Evolutionary conservation across 202 grass and related monocot genomes (phyloP), one percentile per base, ranked within the genome.

Genomic region (Eragrostis tef): DNA sequence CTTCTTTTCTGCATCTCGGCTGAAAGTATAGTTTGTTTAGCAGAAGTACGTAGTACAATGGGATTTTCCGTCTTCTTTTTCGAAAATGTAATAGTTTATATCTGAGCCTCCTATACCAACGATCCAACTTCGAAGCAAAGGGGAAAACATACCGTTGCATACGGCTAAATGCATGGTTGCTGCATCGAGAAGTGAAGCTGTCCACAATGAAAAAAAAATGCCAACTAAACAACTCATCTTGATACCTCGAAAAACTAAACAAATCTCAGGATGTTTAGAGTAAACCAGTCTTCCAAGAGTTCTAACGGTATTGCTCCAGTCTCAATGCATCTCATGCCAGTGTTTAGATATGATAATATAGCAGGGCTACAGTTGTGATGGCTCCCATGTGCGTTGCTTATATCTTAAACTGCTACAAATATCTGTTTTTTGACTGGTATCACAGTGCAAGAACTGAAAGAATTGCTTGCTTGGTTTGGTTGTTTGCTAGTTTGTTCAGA

Each of bases 281-380:
- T 21, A 56, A 85, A 14, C 10, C 25, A 62, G 2, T 0, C 4
- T 71, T 25, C 49, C 10, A 52, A 71, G 54, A 41, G 42, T 45
- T 80, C 41, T 58, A 61, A 89, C 87, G 78, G 73, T 60, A 78
- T 88, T 82, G 78, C 78, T 77, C 8, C 21, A 44, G 65, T 89
- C 72, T 78, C 50, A 50, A 86, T 68, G 44, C 73, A 67, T 82
- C 73, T 60, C 42, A 29, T 53, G 48, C 64, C 39, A 78, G 71
- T 73, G 27, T 66, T 79, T 52, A 88, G 22, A 48, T 34, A 41
- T 74, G 68, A 83, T 65, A 76, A 44, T 77, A 29, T 25, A 26
- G 11, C 25, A 44, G 62, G n/a, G 70, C 50, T 51, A 26, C 29
- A 66, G 5, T 73, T 82, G 59, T 3, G 58, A 78, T 73, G 82